A percentile compares a stretch with the other conserved stretches of the same genome.
Conservation (phyloP, 768 basidiomycete genomes). For the Suillus subluteus region DNA sequence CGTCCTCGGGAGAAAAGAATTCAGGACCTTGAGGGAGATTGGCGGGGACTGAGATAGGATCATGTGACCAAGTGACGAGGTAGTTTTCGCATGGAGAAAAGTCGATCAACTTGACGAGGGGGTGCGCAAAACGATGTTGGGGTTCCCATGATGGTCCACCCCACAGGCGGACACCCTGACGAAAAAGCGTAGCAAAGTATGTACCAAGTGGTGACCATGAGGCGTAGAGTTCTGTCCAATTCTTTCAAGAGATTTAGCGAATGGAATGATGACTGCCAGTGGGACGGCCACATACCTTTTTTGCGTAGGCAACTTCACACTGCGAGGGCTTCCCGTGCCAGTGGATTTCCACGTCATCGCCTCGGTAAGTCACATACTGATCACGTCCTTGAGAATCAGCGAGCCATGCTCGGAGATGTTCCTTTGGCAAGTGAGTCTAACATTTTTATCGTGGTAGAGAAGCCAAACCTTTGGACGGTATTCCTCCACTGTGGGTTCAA, state of each 20-base stretch:
- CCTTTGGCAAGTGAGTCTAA: conserved; percentile 48
- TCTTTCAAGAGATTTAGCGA: conserved; percentile 46
- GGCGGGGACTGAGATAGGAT: conserved; percentile 86
- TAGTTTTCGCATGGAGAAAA: conserved; percentile 98
- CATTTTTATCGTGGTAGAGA: neutral
- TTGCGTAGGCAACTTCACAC: conserved; percentile 73
- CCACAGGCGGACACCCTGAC: conserved; percentile 95
- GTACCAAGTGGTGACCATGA: conserved; percentile 98
- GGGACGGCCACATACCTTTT: conserved; percentile 57
- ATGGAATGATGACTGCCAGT: conserved; percentile 4
- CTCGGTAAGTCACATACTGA: conserved; percentile 93
- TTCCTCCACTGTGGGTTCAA: conserved; percentile 73
- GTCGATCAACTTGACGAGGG: conserved; percentile 92
- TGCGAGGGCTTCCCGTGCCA: conserved; percentile 95
- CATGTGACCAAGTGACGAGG: conserved; percentile 96
- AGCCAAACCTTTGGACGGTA: conserved; percentile 69
- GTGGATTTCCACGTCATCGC: conserved; percentile 85
- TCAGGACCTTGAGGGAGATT: conserved; percentile 80
- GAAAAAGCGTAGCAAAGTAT: conserved; percentile 91
- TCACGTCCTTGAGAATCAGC: conserved; percentile 92
- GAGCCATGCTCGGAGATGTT: conserved; percentile 95
- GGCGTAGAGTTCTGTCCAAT: conserved; percentile 96
- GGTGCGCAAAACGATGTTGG: conserved; percentile 92
- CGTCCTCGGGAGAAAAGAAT: conserved; percentile 91
- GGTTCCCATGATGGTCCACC: conserved; percentile 90